Percentiles rank a stretch among this genome's conserved stretches.
Evolutionary conservation across 208 protist species (phyloP).

Genomic region (Crithidia mellificae): DNA sequence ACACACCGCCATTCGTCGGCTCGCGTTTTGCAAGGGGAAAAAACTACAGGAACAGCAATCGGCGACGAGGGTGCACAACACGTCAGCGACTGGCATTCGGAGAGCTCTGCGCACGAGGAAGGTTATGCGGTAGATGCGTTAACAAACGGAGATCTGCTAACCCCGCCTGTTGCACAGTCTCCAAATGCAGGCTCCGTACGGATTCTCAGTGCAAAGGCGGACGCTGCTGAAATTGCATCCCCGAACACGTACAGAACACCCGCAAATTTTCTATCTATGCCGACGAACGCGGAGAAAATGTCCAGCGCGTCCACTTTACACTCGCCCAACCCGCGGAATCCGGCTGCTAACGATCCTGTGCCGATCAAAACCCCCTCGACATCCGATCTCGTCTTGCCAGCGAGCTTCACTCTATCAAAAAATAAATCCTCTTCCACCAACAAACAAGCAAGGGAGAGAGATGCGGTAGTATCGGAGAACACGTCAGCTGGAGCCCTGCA

Average conservation of each 20-base stretch:
- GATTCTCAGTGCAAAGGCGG: neutral
- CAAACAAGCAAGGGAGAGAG: too few species aligned
- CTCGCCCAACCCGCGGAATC: neutral
- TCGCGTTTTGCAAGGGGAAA: too few species aligned
- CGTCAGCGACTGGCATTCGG: neutral
- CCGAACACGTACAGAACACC: too few species aligned
- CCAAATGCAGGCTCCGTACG: neutral
- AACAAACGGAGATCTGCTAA: neutral
- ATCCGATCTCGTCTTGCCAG: neutral
- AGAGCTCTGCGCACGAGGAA: neutral
- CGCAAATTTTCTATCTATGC: neutral
- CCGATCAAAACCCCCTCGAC: neutral
- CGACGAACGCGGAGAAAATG: neutral
- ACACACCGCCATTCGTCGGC: neutral
- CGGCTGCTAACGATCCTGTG: neutral
- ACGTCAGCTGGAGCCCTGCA: neutral
- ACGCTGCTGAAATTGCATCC: too few species aligned
- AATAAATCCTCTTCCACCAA: too few species aligned
- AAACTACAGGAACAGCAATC: too few species aligned
- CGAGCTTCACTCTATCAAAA: too few species aligned
- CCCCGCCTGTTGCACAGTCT: neutral
- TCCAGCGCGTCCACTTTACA: neutral
- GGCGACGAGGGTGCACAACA: neutral
- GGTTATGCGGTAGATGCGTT: neutral
- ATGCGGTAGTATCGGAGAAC: conserved; percentile 2